Base-by-base conservation (phyloP, 2,329 filamentous ascomycete species). In the Sclerotinia spermophila region DNA sequence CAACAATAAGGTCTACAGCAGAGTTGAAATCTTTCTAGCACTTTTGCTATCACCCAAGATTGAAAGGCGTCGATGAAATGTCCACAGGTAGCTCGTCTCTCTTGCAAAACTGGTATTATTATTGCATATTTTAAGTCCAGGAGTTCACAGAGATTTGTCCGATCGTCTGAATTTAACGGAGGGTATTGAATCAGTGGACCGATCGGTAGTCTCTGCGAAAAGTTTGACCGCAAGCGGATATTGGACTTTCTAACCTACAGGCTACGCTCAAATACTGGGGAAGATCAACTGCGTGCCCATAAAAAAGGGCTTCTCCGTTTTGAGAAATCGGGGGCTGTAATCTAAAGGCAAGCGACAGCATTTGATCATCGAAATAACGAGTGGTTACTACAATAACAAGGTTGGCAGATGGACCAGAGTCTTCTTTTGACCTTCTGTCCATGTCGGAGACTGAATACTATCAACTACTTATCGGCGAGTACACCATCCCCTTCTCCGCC, bases 401-500 rank as follows among this genome's bases (percentile, higher is more conserved):
- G n/a, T 1, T n/a, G 24, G 24, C 11, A 0, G 15, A 3, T 27
- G 48, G 5, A 5, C 5, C 13, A 51, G 10, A 27, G 24, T 51
- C 0, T 17, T 5, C 24, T 2, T n/a, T 15, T 2, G 27, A 13
- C 30, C 10, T 56, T 56, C 19, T 1, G 4, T 7, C 19, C 5
- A 13, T 35, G 24, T 35, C 55, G 11, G 24, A 56, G 3, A 24
- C 1, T 35, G 4, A 2, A 35, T 1, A 24, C 2, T 24, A 11
- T 10, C 17, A 19, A 21, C 17, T 56, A 8, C 27, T 30, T 33
- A 4, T 33, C 53, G 27, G 53, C 27, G 6, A 33, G 3, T 1
- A 8, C 11, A 33, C 2, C 17, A 7, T 8, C 2, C 5, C 2
- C 5, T 13, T 17, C 8, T 53, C 4, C n/a, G 2, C n/a, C 3